Evolutionary conservation across 2,329 filamentous ascomycete genomes (phyloP).

Genomic region (Colletotrichum agaves): DNA sequence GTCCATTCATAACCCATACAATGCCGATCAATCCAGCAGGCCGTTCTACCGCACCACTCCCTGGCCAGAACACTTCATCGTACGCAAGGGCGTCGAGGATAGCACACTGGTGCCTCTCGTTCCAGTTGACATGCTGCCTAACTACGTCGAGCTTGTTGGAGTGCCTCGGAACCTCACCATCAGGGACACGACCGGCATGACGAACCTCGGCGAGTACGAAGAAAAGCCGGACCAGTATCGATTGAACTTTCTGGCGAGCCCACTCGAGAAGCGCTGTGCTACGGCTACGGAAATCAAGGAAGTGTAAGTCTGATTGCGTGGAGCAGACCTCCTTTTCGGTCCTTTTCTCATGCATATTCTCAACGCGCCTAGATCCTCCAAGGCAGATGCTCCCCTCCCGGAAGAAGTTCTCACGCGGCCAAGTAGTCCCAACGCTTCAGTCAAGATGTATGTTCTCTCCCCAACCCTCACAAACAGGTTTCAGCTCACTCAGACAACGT

Average conservation of each 20-base stretch:
- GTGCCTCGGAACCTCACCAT: conserved; percentile 54
- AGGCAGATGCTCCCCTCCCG: no score
- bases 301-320: no score
- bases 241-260: not conserved
- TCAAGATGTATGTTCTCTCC: no score
- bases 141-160: conserved; percentile 55
- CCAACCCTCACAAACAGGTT: not conserved
- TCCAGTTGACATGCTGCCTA: conserved; percentile 62
- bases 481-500: not conserved
- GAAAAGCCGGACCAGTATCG: conserved; percentile 37
- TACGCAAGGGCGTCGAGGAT: conserved; percentile 44
- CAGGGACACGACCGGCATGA: conserved; percentile 52
- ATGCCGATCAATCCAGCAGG: not conserved
- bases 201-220: conserved; percentile 49
- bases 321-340: no score
- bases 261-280: not conserved
- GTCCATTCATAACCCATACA: conserved; percentile 32
- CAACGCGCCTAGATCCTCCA: no score
- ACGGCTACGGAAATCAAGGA: not conserved
- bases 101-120: conserved; percentile 62
- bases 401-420: no score
- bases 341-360: no score
- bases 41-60: conserved; percentile 11
- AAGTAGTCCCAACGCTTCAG: no score
- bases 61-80: conserved; percentile 52